Percentiles rank a stretch among this genome's conserved stretches.
phyloP scores from a whole-genome alignment of 306 rosid species.

The Acacia crassicarpa region DNA sequence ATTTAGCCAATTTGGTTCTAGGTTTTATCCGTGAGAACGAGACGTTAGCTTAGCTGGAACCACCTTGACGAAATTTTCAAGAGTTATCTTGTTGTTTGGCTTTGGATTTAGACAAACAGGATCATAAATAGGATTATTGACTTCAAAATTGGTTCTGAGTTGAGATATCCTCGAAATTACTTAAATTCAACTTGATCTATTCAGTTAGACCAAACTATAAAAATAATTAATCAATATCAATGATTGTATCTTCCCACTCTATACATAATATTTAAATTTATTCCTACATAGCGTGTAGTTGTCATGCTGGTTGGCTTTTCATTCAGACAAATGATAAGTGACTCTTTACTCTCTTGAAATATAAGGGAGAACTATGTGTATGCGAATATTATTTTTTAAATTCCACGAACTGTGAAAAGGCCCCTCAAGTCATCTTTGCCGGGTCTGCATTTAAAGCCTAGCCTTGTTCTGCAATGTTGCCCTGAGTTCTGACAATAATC shows the following conservation, averaged over 20 bases:
- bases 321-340: not conserved
- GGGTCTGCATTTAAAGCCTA: constrained; percentile 8
- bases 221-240: not conserved
- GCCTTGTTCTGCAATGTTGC: constrained; percentile 22
- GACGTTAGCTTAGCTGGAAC: constrained; percentile 15
- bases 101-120: not conserved
- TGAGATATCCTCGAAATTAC: not conserved
- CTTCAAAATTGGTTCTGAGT: not conserved
- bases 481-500: constrained; percentile 10
- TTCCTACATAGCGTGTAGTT: not conserved
- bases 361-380: not conserved
- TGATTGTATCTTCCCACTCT: not conserved
- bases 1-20: constrained; percentile 3
- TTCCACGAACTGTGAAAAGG: constrained; percentile 13
- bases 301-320: not conserved
- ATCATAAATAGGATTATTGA: not conserved
- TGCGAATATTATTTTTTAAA: not conserved
- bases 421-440: constrained; percentile 20
- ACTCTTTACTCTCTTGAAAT: not conserved
- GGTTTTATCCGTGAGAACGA: constrained; percentile 19
- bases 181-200: not conserved
- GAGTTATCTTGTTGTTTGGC: not conserved
- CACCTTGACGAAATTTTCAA: constrained; percentile 22
- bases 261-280: not conserved
- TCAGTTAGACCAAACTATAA: not conserved